These are phyloP conservation scores for Chlorociboria aeruginascens DNA, from an alignment of 495 filamentous ascomycete species.

Conservation along the genomic window DNA sequence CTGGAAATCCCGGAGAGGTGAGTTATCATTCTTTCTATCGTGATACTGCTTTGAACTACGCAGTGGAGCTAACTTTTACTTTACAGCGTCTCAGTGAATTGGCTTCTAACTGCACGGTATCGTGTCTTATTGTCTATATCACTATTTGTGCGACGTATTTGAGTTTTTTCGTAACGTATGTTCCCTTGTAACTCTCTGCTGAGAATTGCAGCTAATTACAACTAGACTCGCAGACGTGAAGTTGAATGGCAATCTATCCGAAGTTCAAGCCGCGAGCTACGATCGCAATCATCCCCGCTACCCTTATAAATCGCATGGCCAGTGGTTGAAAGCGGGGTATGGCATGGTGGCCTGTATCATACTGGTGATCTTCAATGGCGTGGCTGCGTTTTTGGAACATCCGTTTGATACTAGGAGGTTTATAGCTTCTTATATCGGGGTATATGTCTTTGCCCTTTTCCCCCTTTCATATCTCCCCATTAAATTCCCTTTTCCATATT, in stretches of 20 bases:
- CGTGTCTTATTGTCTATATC: conserved; percentile 30
- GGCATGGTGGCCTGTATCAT: conserved; percentile 30
- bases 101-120: conserved; percentile 34
- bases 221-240: conserved; percentile 23
- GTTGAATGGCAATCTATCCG: conserved; percentile 22
- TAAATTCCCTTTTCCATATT: neutral
- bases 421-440: conserved; percentile 35
- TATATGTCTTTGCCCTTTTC: conserved; percentile 17
- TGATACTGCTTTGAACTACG: no score
- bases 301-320: conserved; percentile 36
- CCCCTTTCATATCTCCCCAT: neutral
- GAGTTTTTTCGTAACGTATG: conserved; percentile 29
- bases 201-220: neutral
- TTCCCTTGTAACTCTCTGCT: neutral
- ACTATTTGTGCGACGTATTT: conserved; percentile 34
- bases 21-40: neutral
- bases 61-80: neutral
- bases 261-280: conserved; percentile 26
- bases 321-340: conserved; percentile 33
- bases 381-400: conserved; percentile 24
- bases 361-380: conserved; percentile 34
- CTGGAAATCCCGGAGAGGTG: conserved; percentile 25
- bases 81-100: conserved; percentile 24
- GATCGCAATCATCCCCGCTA: conserved; percentile 32
- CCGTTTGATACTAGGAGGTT: conserved; percentile 29